A percentile compares a stretch with the other conserved stretches of the same genome.
Conservation (phyloP, 2,329 filamentous ascomycete genomes). For the Scolecobasidium constrictum region DNA sequence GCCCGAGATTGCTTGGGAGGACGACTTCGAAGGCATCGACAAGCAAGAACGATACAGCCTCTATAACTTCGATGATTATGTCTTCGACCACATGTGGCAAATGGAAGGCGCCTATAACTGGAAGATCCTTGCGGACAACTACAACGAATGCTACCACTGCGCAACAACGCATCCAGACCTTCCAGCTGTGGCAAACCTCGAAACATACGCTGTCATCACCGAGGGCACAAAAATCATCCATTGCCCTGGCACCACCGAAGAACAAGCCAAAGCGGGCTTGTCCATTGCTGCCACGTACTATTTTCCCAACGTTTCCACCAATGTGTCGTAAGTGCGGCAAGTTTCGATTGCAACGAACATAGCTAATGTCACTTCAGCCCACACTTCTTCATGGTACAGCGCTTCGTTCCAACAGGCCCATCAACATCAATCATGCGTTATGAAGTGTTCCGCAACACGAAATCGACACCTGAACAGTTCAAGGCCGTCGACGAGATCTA, state of each 20-base stretch:
- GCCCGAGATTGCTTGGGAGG: slow-evolving; percentile 40
- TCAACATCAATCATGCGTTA: slow-evolving; percentile 46
- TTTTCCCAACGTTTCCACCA: slow-evolving; percentile 41
- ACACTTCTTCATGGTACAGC: neutral
- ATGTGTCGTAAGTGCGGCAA: slow-evolving; percentile 36
- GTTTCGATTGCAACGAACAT: neutral
- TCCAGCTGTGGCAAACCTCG: slow-evolving; percentile 44
- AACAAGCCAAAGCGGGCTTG: slow-evolving; percentile 39
- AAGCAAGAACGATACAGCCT: slow-evolving; percentile 10
- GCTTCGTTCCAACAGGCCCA: slow-evolving; percentile 20
- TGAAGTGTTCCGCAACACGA: slow-evolving; percentile 52
- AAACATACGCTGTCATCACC: slow-evolving; percentile 38
- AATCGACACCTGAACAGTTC: slow-evolving; percentile 49
- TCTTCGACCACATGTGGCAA: slow-evolving; percentile 47
- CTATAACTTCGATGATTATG: slow-evolving; percentile 29
- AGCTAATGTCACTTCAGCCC: too few species aligned
- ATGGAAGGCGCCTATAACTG: slow-evolving; percentile 49
- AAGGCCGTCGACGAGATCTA: slow-evolving; percentile 47
- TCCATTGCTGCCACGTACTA: slow-evolving; percentile 37
- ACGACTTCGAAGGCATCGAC: slow-evolving; percentile 41
- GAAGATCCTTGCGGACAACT: slow-evolving; percentile 53
- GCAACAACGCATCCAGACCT: slow-evolving; percentile 49
- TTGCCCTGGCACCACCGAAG: slow-evolving; percentile 30
- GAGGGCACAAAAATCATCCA: slow-evolving; percentile 42
- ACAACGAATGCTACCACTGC: slow-evolving; percentile 58